These are phyloP conservation scores for Botrytis hyacinthi DNA, from an alignment of 2,329 filamentous ascomycete species.

Conservation along the genomic window DNA sequence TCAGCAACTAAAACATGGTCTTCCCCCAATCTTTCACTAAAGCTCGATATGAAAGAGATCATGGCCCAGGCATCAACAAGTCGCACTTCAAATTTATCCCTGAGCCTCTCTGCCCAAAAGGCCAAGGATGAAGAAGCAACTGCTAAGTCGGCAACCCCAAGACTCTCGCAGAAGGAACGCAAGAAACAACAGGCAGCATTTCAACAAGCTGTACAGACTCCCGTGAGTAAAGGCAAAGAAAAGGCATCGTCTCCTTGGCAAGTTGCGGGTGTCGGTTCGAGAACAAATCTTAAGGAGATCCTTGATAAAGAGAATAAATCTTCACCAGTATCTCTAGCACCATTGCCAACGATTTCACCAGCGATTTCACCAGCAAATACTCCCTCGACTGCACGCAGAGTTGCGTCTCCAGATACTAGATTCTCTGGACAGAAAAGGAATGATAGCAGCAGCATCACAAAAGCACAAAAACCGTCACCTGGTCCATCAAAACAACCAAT, in stretches of 20 bases:
- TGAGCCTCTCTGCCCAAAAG: slow-evolving; percentile 52
- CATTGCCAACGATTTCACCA: slow-evolving; percentile 27
- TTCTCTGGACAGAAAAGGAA: slow-evolving; percentile 55
- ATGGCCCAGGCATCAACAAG: slow-evolving; percentile 64
- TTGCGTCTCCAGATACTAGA: slow-evolving; percentile 61
- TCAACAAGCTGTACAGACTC: slow-evolving; percentile 42
- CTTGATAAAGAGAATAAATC: slow-evolving; percentile 41
- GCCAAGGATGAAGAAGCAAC: slow-evolving; percentile 36
- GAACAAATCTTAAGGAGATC: slow-evolving; percentile 51
- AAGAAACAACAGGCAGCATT: slow-evolving; percentile 68
- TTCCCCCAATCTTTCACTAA: slow-evolving; percentile 35
- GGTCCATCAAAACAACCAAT: slow-evolving; percentile 21
- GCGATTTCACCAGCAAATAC: slow-evolving; percentile 31
- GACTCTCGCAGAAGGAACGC: slow-evolving; percentile 87
- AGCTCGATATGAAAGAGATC: slow-evolving; percentile 70
- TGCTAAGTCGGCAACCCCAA: slow-evolving; percentile 48
- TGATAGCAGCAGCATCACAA: slow-evolving; percentile 21
- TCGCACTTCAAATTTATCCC: slow-evolving; percentile 51
- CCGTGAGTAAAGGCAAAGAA: slow-evolving; percentile 43
- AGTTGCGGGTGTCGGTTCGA: slow-evolving; percentile 48
- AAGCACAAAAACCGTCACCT: slow-evolving; percentile 22
- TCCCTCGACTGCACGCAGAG: slow-evolving; percentile 45
- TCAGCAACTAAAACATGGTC: slow-evolving; percentile 35
- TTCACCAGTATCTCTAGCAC: slow-evolving; percentile 33
- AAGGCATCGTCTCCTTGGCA: slow-evolving; percentile 64